A percentile compares a stretch with the other conserved stretches of the same genome.
Evolutionary conservation across 345 rosid species (phyloP).

Genomic region (Boechera retrofracta): DNA sequence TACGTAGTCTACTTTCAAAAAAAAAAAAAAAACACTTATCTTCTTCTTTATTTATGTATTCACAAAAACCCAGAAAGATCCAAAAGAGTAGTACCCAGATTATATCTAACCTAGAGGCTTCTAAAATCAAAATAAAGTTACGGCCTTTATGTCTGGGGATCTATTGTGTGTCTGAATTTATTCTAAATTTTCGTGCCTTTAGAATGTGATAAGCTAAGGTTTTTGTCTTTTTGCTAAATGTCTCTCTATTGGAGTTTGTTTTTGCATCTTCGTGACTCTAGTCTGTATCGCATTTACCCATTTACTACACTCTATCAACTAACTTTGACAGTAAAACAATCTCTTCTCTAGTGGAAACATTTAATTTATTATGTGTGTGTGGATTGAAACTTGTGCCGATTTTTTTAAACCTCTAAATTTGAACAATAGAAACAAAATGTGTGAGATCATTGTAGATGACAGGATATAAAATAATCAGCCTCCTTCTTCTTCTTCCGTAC

Average conservation of each 20-base stretch:
- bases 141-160: background rate
- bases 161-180: background rate
- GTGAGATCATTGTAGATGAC: conserved; percentile 17
- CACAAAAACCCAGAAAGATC: conserved; percentile 1
- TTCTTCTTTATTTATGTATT: background rate
- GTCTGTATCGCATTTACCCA: conserved; percentile 18
- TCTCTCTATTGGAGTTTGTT: background rate
- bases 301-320: background rate
- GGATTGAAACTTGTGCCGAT: conserved; percentile 26
- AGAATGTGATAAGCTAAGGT: conserved; percentile 23
- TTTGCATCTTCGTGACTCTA: conserved; percentile 19
- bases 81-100: background rate
- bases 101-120: conserved; percentile 20
- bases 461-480: no score
- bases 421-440: conserved; percentile 16
- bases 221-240: conserved; percentile 2
- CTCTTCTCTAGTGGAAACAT: no score
- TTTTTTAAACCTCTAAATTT: background rate
- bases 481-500: background rate
- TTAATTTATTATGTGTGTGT: background rate
- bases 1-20: no score
- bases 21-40: background rate
- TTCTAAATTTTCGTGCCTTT: conserved; percentile 25
- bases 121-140: background rate
- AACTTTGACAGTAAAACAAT: background rate